Conservation (phyloP, 164 flowering plant species). For the Aristolochia fimbriata region DNA sequence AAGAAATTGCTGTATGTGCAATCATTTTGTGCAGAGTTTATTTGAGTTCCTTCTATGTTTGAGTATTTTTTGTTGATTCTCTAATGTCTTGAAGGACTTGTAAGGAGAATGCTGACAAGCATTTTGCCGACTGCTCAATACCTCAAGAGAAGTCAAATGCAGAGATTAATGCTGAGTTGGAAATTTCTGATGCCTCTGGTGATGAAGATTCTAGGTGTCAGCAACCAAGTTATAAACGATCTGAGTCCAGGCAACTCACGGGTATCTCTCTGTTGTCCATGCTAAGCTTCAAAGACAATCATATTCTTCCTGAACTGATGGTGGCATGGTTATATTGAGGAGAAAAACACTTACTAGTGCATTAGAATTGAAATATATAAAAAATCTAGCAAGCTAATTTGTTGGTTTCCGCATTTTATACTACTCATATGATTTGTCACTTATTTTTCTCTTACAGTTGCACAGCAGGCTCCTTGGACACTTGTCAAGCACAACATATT, state of each 20-base stretch:
- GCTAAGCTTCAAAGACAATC: no score
- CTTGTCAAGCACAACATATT: constrained; percentile 56
- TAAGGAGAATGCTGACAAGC: constrained; percentile 69
- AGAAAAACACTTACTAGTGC: no score
- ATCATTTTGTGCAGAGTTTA: no score
- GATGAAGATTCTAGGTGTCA: constrained; percentile 55
- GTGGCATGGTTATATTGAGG: no score
- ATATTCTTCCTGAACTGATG: no score
- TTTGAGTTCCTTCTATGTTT: no score
- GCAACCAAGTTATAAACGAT: constrained; percentile 16
- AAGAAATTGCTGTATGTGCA: no score
- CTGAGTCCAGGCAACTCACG: constrained; percentile 19
- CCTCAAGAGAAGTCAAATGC: constrained; percentile 94
- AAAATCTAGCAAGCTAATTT: no score
- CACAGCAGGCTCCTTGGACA: constrained; percentile 45
- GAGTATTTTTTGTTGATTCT: not conserved
- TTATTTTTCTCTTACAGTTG: constrained; percentile 26
- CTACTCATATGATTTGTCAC: no score
- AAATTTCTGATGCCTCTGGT: constrained; percentile 67
- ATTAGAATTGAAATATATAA: no score
- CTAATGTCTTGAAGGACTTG: constrained; percentile 53
- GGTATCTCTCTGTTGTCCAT: constrained; percentile 23
- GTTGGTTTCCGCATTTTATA: no score
- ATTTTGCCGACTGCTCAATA: constrained; percentile 79
- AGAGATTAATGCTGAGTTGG: constrained; percentile 87